Evolutionary conservation across 306 rosid species (phyloP).

Genomic region (Dalbergia cochinchinensis): DNA sequence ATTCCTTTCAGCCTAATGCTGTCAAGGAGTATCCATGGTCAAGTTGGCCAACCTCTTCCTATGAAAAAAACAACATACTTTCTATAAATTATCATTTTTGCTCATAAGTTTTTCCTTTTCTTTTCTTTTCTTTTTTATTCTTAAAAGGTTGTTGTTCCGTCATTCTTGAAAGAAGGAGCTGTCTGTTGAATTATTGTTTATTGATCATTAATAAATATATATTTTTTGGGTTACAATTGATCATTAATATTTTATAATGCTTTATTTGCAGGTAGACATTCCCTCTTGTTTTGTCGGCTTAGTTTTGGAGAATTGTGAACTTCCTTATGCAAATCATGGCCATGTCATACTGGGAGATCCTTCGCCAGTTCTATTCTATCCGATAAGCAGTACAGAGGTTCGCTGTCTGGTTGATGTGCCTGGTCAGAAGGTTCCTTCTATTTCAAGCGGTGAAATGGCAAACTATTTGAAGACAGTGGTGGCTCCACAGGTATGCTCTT

Average conservation of each 20-base stretch:
- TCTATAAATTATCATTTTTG: neutral
- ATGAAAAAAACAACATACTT: neutral
- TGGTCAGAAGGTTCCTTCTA: conserved; percentile 96
- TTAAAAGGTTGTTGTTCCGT: neutral
- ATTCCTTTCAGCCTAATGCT: conserved; percentile 37
- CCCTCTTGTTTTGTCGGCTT: conserved; percentile 97
- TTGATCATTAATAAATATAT: conserved; percentile 6
- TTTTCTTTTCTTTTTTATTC: conserved; percentile 14
- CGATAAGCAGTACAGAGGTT: conserved; percentile 89
- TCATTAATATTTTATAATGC: conserved; percentile 30
- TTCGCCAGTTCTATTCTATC: conserved; percentile 94
- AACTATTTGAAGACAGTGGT: conserved; percentile 82
- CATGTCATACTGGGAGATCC: conserved; percentile 96
- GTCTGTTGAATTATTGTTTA: neutral
- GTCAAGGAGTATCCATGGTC: neutral
- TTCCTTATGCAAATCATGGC: conserved; percentile 93
- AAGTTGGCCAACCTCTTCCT: conserved; percentile 26
- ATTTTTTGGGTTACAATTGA: neutral
- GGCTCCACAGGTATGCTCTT: conserved; percentile 82
- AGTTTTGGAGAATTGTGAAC: conserved; percentile 83
- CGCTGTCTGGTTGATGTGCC: conserved; percentile 98
- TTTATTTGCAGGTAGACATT: conserved; percentile 77
- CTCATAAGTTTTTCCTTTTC: neutral
- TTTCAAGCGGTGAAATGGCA: conserved; percentile 94
- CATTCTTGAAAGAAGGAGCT: conserved; percentile 14